Evolutionary conservation across 2,329 filamentous ascomycete species (phyloP).

Genomic region (Trichoderma brevicompactum): DNA sequence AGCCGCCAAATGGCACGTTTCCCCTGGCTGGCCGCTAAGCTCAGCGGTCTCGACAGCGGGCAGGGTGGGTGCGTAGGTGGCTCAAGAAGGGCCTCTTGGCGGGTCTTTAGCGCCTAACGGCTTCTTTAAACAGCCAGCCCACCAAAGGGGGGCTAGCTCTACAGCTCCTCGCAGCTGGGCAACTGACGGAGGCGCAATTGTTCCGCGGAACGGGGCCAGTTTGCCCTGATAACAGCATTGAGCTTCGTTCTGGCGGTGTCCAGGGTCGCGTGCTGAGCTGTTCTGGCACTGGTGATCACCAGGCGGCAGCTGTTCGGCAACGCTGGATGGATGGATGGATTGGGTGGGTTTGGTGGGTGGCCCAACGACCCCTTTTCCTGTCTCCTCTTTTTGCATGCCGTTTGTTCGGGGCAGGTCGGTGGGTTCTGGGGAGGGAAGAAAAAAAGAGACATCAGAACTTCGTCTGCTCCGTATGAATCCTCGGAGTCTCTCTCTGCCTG

Average conservation of each 20-base stretch:
- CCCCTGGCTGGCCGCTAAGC: constrained; percentile 24
- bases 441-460: background rate
- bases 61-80: constrained; percentile 28
- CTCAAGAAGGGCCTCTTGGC: constrained; percentile 23
- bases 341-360: constrained; percentile 17
- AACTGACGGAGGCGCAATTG: constrained; percentile 4
- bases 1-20: constrained; percentile 27
- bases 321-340: constrained; percentile 22
- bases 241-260: constrained; percentile 20
- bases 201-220: background rate
- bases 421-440: background rate
- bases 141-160: constrained; percentile 14
- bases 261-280: constrained; percentile 26
- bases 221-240: constrained; percentile 4
- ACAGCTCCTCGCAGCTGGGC: background rate
- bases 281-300: constrained; percentile 22
- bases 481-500: no score
- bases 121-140: background rate
- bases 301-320: constrained; percentile 24
- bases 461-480: background rate
- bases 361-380: constrained; percentile 24
- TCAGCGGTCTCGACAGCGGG: constrained; percentile 18
- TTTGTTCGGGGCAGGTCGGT: constrained; percentile 11
- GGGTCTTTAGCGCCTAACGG: constrained; percentile 27
- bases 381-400: constrained; percentile 28